Percentiles rank a stretch among this genome's conserved stretches.
These are phyloP conservation scores for Pyricularia sp. DNA, from an alignment of 2,329 filamentous ascomycete genomes.

Conservation along the genomic window DNA sequence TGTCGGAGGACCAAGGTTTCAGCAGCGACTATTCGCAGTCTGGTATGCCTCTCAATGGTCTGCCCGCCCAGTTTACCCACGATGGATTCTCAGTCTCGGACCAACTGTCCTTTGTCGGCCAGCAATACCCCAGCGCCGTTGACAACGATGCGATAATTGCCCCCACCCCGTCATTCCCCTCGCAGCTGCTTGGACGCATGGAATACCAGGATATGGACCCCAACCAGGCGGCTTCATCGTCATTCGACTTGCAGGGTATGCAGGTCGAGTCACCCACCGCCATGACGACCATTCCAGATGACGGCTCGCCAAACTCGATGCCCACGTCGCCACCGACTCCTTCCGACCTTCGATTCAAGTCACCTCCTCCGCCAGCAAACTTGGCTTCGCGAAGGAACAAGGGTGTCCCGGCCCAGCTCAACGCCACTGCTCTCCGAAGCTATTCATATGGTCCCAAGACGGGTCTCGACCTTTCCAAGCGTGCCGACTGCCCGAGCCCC, in stretches of 20 bases:
- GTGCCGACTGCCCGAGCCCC: conserved; percentile 33
- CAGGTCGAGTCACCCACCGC: conserved; percentile 2
- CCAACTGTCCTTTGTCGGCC: background rate
- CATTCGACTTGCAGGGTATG: background rate
- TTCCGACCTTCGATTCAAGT: conserved; percentile 31
- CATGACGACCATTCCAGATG: conserved; percentile 8
- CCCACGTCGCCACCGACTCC: conserved; percentile 18
- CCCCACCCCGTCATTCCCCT: conserved; percentile 9
- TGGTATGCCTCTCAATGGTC: background rate
- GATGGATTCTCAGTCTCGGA: background rate
- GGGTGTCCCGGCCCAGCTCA: conserved; percentile 38
- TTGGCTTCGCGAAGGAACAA: conserved; percentile 44
- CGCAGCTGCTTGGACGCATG: conserved; percentile 7
- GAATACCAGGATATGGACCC: background rate
- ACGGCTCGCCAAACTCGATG: conserved; percentile 21
- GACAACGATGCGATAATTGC: conserved; percentile 7
- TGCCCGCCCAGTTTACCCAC: background rate
- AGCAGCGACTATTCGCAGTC: background rate
- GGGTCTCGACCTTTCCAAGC: conserved; percentile 34
- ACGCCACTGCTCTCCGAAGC: conserved; percentile 33
- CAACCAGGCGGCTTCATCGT: background rate
- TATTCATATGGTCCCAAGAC: conserved; percentile 36
- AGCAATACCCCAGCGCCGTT: background rate
- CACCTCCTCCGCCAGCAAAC: conserved; percentile 39
- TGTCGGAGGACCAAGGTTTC: background rate